Conservation (phyloP, 2,329 filamentous ascomycete species). For the Elsinoe necatrix region DNA sequence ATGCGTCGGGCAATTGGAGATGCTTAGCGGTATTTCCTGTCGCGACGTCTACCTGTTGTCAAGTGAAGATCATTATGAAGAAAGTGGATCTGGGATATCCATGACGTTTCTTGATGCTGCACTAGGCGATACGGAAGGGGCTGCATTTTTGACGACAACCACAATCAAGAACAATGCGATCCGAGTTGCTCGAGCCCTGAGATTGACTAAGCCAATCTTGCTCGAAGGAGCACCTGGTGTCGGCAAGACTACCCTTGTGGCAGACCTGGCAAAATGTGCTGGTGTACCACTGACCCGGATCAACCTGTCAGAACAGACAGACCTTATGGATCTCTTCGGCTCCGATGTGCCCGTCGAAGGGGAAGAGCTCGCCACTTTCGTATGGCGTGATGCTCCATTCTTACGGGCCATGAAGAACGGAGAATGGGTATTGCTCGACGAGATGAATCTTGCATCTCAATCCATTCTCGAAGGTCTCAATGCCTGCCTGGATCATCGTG, state of each 20-base stretch:
- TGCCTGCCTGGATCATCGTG: conserved; percentile 90
- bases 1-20: conserved; percentile 62
- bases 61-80: conserved; percentile 43
- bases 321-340: conserved; percentile 94
- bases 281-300: conserved; percentile 82
- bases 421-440: conserved; percentile 92
- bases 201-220: conserved; percentile 82
- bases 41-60: conserved; percentile 54
- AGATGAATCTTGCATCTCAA: conserved; percentile 98
- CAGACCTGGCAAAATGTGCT: conserved; percentile 70
- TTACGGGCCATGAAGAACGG: conserved; percentile 93
- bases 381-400: conserved; percentile 93
- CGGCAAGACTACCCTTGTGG: conserved; percentile 89
- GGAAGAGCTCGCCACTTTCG: conserved; percentile 81
- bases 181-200: conserved; percentile 79
- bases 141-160: conserved; percentile 72
- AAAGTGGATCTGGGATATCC: neutral
- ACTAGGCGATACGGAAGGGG: conserved; percentile 41
- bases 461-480: conserved; percentile 94
- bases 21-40: conserved; percentile 51
- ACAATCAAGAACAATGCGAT: conserved; percentile 87
- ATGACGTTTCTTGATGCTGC: conserved; percentile 31
- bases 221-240: conserved; percentile 97
- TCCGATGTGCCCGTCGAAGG: conserved; percentile 93
- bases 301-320: conserved; percentile 95